Conservation (phyloP, 805 yeast species). For the Suhomyces prunicola region DNA sequence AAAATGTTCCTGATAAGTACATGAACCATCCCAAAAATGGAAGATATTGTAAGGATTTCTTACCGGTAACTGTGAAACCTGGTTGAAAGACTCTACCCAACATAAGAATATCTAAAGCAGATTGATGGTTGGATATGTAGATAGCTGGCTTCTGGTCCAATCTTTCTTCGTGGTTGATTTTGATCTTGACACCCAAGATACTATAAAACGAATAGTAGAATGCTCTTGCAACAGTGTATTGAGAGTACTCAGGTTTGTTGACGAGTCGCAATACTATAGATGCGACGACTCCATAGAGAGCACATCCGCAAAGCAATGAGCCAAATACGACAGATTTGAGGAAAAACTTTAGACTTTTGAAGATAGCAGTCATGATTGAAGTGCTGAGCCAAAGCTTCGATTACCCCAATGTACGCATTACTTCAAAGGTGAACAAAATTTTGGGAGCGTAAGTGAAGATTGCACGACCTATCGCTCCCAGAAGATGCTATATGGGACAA, state of each 20-base stretch:
- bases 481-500: background rate
- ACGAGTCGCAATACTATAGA: conserved; percentile 62
- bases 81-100: conserved; percentile 84
- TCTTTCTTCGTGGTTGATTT: conserved; percentile 62
- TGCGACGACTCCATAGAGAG: conserved; percentile 73
- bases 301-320: conserved; percentile 53
- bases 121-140: conserved; percentile 85
- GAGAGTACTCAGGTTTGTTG: conserved; percentile 79
- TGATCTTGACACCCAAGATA: conserved; percentile 66
- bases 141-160: conserved; percentile 64
- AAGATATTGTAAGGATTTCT: conserved; percentile 73
- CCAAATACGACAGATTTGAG: conserved; percentile 55
- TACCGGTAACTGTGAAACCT: conserved; percentile 90
- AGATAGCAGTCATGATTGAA: background rate
- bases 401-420: background rate
- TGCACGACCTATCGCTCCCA: background rate
- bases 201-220: conserved; percentile 62
- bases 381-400: background rate
- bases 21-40: conserved; percentile 98
- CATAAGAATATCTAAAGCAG: conserved; percentile 78
- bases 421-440: background rate
- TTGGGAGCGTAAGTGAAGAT: background rate
- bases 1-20: conserved; percentile 86
- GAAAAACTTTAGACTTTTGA: conserved; percentile 44
- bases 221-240: conserved; percentile 85